These are phyloP conservation scores for Leccinum subatratum DNA, from an alignment of 1,284 basidiomycete genomes.

Conservation along the genomic window DNA sequence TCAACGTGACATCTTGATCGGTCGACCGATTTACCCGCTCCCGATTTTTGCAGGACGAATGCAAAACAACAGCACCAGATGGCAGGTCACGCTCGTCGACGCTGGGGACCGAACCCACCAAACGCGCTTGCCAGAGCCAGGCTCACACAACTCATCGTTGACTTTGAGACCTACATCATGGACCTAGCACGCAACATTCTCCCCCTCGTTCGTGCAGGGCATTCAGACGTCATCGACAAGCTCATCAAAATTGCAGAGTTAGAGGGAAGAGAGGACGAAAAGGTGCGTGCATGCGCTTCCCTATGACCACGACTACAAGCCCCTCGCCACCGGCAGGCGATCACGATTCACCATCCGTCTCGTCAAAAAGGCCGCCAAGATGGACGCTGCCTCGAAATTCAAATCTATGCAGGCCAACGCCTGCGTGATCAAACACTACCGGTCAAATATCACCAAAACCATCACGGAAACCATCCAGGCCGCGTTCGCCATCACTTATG, in stretches of 20 bases:
- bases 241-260: slow-evolving; percentile 92
- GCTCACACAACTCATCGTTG: slow-evolving; percentile 75
- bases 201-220: slow-evolving; percentile 74
- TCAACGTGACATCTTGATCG: too few relatives aligned
- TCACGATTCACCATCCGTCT: slow-evolving; percentile 90
- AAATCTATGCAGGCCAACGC: slow-evolving; percentile 90
- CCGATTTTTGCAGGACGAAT: too few relatives aligned
- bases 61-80: too few relatives aligned
- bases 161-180: slow-evolving; percentile 86
- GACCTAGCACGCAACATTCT: slow-evolving; percentile 76
- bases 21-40: too few relatives aligned
- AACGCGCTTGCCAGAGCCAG: too few relatives aligned
- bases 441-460: slow-evolving; percentile 81
- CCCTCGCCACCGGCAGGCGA: slow-evolving; percentile 58
- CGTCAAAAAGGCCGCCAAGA: slow-evolving; percentile 86
- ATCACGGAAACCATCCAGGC: slow-evolving; percentile 76
- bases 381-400: slow-evolving; percentile 86
- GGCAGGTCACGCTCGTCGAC: too few relatives aligned
- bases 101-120: too few relatives aligned
- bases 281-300: slow-evolving; percentile 46
- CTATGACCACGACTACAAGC: neutral
- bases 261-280: slow-evolving; percentile 92
- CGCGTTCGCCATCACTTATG: slow-evolving; percentile 70
- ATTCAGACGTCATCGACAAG: slow-evolving; percentile 83
- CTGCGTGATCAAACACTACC: slow-evolving; percentile 93